Evolutionary conservation across 176 grass and related monocot species (phyloP).

Genomic region (Musa troglodytarum): DNA sequence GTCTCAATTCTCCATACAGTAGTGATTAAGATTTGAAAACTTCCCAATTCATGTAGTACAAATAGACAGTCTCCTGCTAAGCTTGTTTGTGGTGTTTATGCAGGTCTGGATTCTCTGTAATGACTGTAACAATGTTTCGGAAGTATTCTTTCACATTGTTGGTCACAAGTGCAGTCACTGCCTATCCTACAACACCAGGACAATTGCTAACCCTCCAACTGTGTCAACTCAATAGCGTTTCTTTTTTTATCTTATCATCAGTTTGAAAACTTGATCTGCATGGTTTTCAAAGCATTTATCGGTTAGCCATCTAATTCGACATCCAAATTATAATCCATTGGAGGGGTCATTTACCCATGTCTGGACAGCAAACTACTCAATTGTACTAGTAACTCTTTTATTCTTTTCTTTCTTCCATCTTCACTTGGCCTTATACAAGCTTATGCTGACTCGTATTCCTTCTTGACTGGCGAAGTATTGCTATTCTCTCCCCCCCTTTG

Average conservation of each 20-base stretch:
- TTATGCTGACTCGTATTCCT: too few relatives aligned
- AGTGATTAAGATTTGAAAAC: too few relatives aligned
- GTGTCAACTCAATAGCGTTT: background rate
- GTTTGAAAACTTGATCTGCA: too few relatives aligned
- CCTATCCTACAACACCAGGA: conserved; percentile 70
- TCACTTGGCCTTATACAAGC: background rate
- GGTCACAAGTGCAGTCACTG: conserved; percentile 88
- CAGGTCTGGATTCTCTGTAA: conserved; percentile 94
- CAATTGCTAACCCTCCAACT: conserved; percentile 22
- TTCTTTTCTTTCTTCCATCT: background rate
- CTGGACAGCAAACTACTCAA: background rate
- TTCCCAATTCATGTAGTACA: background rate
- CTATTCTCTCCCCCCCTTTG: too few relatives aligned
- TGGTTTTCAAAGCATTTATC: background rate
- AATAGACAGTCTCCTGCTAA: background rate
- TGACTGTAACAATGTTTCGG: conserved; percentile 81
- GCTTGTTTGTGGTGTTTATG: background rate
- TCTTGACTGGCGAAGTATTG: too few relatives aligned
- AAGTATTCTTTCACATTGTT: conserved; percentile 77
- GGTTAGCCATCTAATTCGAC: background rate
- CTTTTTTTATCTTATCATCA: background rate
- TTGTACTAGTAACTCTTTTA: background rate
- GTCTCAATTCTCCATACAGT: too few relatives aligned
- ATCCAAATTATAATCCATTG: background rate
- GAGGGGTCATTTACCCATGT: background rate